Evolutionary conservation across 1,284 basidiomycete species (phyloP), one percentile per base, ranked within the genome.

Genomic region (Tetrapyrgos nigripes): DNA sequence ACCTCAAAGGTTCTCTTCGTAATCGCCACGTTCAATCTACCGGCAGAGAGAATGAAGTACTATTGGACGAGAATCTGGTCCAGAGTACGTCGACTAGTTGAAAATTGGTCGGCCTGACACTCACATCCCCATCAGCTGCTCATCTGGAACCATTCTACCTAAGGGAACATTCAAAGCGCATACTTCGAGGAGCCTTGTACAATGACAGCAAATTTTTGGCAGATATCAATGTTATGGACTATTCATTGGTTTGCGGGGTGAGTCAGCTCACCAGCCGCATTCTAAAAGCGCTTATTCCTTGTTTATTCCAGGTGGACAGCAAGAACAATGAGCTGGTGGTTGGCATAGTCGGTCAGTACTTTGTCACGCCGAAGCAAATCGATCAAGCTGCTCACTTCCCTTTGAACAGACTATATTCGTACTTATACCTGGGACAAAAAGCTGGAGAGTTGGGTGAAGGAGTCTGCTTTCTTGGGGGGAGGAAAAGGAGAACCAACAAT

Each of bases 401-500:
- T 49, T 26, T 9, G 27, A 43, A 9, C 54, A 94, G 95, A 97
- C 73, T 97, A 95, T 71, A 92, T 97, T 59, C 87, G 94, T 19
- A 96, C 94, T 1, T 97, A 96, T 68, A 97, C 94, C 0, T 96
- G 95, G 96, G 97, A 99, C 78, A 99, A 99, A 80, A 96, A 96
- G 68, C 81, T 98, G 26, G 97, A 99, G 76, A 97, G 90, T 64
- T 97, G 95, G 91, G 94, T 98, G 50, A 99, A 98, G 72, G 97
- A 98, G 68, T 91, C 93, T 1, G 84, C 92, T 0, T 94, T 96
- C 74, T 80, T 98, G 19, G 93, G 94, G 55, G 88, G 85, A 47
- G 88, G 87, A 33, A 89, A 87, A 67, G 93, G 93, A 21, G 94
- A 96, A 64, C 95, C 95, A 0, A 97, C 96, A 0, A 96, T 97